Conservation (phyloP, 2,329 filamentous ascomycete genomes). For the Aspergillus pseudonomiae region DNA sequence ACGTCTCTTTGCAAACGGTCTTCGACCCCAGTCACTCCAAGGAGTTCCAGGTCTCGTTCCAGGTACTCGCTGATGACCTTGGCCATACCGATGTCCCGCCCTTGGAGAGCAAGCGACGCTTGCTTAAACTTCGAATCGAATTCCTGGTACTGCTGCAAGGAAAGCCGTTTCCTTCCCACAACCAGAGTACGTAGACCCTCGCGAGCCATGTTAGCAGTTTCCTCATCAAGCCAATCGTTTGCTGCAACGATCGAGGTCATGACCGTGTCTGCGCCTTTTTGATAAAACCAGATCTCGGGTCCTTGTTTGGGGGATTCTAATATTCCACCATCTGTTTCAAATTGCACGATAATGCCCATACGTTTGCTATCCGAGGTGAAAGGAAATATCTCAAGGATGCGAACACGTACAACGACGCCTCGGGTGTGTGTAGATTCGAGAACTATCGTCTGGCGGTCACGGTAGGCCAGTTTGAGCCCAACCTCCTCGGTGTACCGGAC, state of each 20-base stretch:
- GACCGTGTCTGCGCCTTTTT: slow-evolving; percentile 97
- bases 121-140: slow-evolving; percentile 76
- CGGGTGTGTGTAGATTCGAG: slow-evolving; percentile 77
- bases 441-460: slow-evolving; percentile 83
- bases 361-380: slow-evolving; percentile 98
- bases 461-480: slow-evolving; percentile 78
- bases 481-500: slow-evolving; percentile 94
- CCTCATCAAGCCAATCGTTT: slow-evolving; percentile 98
- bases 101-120: slow-evolving; percentile 77
- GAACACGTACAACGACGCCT: slow-evolving; percentile 76
- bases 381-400: slow-evolving; percentile 91
- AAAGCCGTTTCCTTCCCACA: slow-evolving; percentile 87
- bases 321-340: slow-evolving; percentile 62
- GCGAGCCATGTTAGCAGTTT: slow-evolving; percentile 98
- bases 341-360: slow-evolving; percentile 96
- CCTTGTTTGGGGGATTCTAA: slow-evolving; percentile 55
- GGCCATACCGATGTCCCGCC: slow-evolving; percentile 80
- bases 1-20: slow-evolving; percentile 96
- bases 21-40: slow-evolving; percentile 97
- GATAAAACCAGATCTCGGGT: slow-evolving; percentile 95
- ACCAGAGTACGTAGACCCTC: slow-evolving; percentile 94
- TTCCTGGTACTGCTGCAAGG: slow-evolving; percentile 74
- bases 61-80: slow-evolving; percentile 77
- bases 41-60: slow-evolving; percentile 84
- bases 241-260: slow-evolving; percentile 95